Percentiles rank a stretch among this genome's conserved stretches.
Evolutionary conservation across 305 asterid genomes (phyloP).

Genomic region (Plantago lanceolata): DNA sequence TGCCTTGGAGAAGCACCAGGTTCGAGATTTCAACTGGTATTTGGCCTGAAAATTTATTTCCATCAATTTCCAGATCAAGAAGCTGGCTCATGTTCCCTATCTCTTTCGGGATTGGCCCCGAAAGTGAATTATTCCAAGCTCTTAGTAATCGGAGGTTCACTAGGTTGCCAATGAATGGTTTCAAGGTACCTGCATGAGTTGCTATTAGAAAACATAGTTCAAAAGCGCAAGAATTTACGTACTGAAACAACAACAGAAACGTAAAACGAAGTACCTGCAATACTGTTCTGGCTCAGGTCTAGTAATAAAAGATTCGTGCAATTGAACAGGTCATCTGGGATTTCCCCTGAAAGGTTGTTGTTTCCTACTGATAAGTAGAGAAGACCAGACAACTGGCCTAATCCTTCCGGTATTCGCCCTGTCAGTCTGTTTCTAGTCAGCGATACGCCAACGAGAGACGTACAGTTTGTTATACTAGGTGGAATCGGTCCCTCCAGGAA

Average conservation of each 20-base stretch:
- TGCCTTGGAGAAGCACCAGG: constrained; percentile 60
- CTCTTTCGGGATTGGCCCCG: constrained; percentile 60
- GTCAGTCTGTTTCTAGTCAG: constrained; percentile 37
- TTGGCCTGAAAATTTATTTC: constrained; percentile 53
- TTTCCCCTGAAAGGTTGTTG: constrained; percentile 43
- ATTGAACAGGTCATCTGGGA: constrained; percentile 61
- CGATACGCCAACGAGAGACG: constrained; percentile 39
- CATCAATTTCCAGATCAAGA: constrained; percentile 38
- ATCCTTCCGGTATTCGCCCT: constrained; percentile 52
- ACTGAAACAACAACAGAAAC: neutral
- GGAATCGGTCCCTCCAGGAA: constrained; percentile 62
- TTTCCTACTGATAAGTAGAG: constrained; percentile 42
- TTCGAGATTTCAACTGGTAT: constrained; percentile 57
- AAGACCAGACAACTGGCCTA: constrained; percentile 45
- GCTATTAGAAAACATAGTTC: constrained; percentile 16
- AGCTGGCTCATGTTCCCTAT: constrained; percentile 51
- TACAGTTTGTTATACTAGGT: constrained; percentile 51
- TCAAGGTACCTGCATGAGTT: constrained; percentile 38
- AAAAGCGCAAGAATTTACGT: neutral
- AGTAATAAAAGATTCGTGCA: constrained; percentile 48
- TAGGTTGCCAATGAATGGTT: constrained; percentile 43
- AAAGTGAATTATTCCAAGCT: constrained; percentile 29
- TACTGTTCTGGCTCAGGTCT: constrained; percentile 36
- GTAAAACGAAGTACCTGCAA: constrained; percentile 26
- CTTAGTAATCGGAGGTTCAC: constrained; percentile 41